These are phyloP conservation scores for Solanum sitiens DNA, from an alignment of 257 asterid genomes.

Conservation along the genomic window DNA sequence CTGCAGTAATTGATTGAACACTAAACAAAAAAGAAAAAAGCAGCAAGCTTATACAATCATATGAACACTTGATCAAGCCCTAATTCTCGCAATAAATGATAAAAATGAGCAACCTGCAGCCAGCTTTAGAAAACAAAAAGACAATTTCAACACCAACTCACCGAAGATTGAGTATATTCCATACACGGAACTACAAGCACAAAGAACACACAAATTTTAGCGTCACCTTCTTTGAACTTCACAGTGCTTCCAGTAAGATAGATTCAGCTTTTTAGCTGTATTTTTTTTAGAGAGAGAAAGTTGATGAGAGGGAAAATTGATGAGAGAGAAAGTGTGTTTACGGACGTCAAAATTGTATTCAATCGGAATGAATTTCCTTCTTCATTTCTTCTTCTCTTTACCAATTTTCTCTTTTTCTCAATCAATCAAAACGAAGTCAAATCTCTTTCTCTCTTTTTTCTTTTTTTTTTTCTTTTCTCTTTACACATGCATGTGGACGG, in stretches of 20 bases:
- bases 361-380: slow-evolving; percentile 20
- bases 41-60: background rate
- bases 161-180: too few relatives aligned
- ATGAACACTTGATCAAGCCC: slow-evolving; percentile 7
- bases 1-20: background rate
- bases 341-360: slow-evolving; percentile 42
- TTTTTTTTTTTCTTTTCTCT: too few relatives aligned
- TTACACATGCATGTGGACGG: too few relatives aligned
- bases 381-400: background rate
- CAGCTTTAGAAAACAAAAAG: background rate
- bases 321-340: slow-evolving; percentile 16
- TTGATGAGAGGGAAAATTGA: background rate
- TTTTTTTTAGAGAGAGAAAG: background rate
- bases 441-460: slow-evolving; percentile 10
- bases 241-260: slow-evolving; percentile 2
- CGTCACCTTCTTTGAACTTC: too few relatives aligned
- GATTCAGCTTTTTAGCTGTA: background rate
- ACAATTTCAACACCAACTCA: too few relatives aligned
- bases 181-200: too few relatives aligned
- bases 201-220: too few relatives aligned
- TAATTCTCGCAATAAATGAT: background rate
- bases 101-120: background rate
- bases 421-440: slow-evolving; percentile 23
- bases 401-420: background rate
- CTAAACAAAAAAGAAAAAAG: background rate